These are phyloP conservation scores for Stephania cephalantha DNA, from an alignment of 164 flowering plant genomes.

Conservation along the genomic window DNA sequence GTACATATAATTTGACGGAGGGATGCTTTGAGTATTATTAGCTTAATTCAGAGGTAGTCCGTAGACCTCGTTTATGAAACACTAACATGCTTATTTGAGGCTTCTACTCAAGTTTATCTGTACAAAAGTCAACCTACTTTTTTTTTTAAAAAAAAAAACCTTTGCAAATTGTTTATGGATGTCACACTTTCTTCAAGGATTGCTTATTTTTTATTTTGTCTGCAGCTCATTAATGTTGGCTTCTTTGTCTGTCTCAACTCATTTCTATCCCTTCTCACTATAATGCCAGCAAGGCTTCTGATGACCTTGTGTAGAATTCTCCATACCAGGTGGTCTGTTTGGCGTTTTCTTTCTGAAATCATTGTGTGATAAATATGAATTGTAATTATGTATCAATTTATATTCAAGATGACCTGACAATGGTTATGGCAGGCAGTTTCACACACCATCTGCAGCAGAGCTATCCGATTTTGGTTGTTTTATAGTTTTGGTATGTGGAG, in stretches of 20 bases:
- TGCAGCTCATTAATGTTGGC: conserved; percentile 96
- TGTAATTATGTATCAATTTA: conserved; percentile 2
- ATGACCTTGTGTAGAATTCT: conserved; percentile 57
- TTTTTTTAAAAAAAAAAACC: neutral
- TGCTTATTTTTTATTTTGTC: conserved; percentile 8
- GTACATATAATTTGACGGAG: too few species aligned
- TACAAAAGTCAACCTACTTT: neutral
- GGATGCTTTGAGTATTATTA: too few species aligned
- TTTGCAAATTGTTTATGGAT: neutral
- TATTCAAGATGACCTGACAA: conserved; percentile 36
- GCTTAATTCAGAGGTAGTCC: too few species aligned
- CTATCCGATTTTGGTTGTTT: conserved; percentile 87
- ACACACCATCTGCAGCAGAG: conserved; percentile 73
- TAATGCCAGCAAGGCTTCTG: conserved; percentile 84
- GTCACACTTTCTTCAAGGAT: neutral
- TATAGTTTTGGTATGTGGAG: conserved; percentile 61
- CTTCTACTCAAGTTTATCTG: neutral
- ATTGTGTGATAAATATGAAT: neutral
- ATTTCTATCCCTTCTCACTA: conserved; percentile 78
- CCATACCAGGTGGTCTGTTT: conserved; percentile 48
- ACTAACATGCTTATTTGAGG: neutral
- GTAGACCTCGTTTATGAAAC: neutral
- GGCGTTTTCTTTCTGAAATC: neutral
- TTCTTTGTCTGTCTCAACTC: conserved; percentile 93
- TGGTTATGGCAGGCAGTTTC: conserved; percentile 84